A percentile compares a stretch with the other conserved stretches of the same genome.
Conservation (phyloP, 345 rosid species). For the Toxicodendron radicans region DNA sequence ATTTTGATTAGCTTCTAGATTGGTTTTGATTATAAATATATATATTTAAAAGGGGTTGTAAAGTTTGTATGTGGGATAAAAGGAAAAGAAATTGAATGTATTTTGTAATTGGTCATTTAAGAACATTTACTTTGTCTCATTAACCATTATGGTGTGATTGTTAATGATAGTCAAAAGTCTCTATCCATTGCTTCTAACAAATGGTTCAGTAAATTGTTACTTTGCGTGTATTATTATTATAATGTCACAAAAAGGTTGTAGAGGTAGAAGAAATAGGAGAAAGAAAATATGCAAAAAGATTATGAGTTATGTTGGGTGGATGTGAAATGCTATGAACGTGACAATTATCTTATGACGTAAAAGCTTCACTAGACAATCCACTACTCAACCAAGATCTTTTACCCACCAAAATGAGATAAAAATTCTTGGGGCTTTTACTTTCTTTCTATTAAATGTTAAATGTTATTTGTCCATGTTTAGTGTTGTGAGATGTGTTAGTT, state of each 20-base stretch:
- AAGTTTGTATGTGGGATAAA: constrained; percentile 20
- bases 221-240: no score
- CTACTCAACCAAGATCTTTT: no score
- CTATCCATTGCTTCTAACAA: no score
- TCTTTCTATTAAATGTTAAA: no score
- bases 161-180: neutral
- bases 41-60: constrained; percentile 24
- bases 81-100: constrained; percentile 12
- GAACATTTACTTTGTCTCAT: constrained; percentile 4
- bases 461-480: no score
- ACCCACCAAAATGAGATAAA: no score
- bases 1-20: constrained; percentile 15
- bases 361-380: no score
- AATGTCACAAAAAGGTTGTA: neutral
- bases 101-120: constrained; percentile 1
- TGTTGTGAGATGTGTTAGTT: no score
- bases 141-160: neutral
- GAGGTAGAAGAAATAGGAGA: neutral
- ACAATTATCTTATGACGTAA: no score
- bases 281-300: neutral
- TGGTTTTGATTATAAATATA: neutral
- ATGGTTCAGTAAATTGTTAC: neutral
- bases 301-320: no score
- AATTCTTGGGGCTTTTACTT: no score
- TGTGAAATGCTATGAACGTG: no score